A percentile compares a stretch with the other conserved stretches of the same genome.
Conservation (phyloP, 805 yeast species). For the Pichia pseudocactophila region DNA sequence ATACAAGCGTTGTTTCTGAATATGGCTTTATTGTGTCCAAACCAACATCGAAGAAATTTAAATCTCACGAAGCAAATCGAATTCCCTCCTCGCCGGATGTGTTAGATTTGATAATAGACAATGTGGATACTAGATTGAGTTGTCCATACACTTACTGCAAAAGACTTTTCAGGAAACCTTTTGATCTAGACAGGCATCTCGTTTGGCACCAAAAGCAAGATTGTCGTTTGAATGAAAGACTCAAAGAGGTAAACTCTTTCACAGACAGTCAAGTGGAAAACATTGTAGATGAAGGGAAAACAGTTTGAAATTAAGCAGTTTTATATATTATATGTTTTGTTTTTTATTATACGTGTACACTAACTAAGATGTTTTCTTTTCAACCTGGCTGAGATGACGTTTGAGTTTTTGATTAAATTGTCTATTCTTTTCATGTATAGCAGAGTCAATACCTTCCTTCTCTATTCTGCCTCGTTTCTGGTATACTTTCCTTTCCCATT, state of each 20-base stretch:
- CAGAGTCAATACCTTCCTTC: conserved; percentile 32
- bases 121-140: conserved; percentile 28
- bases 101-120: conserved; percentile 29
- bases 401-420: conserved; percentile 63
- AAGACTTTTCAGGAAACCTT: conserved; percentile 42
- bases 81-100: conserved; percentile 22
- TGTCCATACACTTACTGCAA: conserved; percentile 47
- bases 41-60: conserved; percentile 30
- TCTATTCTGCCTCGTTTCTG: conserved; percentile 30
- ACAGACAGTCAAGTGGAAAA: no score
- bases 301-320: no score
- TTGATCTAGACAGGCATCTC: conserved; percentile 42
- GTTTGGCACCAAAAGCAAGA: conserved; percentile 38
- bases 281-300: no score
- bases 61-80: conserved; percentile 29
- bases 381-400: conserved; percentile 35
- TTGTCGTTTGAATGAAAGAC: conserved; percentile 9
- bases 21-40: conserved; percentile 9
- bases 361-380: conserved; percentile 20
- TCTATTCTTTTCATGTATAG: conserved; percentile 63
- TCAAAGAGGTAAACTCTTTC: no score
- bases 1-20: neutral
- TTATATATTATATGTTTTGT: no score
- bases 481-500: conserved; percentile 30
- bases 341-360: no score